These are phyloP conservation scores for Pichia sp. DNA, from an alignment of 1,139 yeast genomes.

Conservation along the genomic window DNA sequence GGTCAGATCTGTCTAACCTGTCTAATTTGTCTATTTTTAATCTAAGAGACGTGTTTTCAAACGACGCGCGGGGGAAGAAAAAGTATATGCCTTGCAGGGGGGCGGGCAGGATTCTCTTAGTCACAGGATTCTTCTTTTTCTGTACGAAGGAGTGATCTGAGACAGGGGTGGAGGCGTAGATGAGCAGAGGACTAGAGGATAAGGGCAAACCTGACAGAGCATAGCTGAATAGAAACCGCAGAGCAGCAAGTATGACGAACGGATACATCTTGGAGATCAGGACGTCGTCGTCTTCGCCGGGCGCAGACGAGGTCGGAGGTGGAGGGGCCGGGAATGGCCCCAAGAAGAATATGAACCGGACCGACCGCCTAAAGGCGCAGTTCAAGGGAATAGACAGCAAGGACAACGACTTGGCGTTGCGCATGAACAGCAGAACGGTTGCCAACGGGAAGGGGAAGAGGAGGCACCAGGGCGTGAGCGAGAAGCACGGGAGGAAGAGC, in stretches of 20 bases:
- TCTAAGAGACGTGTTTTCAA: too few species aligned
- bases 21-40: too few species aligned
- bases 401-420: background rate
- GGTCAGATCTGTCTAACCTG: too few species aligned
- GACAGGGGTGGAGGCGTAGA: background rate
- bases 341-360: background rate
- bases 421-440: background rate
- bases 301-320: background rate
- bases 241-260: background rate
- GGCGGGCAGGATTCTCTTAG: too few species aligned
- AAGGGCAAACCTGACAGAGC: too few species aligned
- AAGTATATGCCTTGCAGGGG: too few species aligned
- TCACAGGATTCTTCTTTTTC: too few species aligned
- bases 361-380: background rate
- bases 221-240: background rate
- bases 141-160: background rate
- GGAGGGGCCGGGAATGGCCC: background rate
- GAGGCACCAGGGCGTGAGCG: background rate
- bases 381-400: conserved; percentile 1
- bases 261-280: conserved; percentile 10
- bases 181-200: too few species aligned
- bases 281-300: conserved; percentile 6
- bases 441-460: background rate
- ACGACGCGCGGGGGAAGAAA: too few species aligned
- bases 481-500: conserved; percentile 1